These are phyloP conservation scores for Mortierella claussenii DNA, from an alignment of 192 early-diverging fungal genomes.

Conservation along the genomic window DNA sequence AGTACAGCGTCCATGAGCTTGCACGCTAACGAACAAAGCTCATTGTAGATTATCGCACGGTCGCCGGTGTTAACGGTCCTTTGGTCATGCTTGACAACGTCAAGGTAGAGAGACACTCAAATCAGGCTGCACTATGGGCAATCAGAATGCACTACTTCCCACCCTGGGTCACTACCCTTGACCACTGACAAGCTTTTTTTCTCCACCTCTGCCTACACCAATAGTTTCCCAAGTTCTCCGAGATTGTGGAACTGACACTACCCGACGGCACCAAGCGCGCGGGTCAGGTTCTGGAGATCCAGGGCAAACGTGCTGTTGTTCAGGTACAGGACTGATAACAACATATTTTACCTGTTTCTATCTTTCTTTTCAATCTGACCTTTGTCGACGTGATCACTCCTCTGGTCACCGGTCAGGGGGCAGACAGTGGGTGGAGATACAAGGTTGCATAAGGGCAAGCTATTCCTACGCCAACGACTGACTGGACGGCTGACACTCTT, in stretches of 20 bases:
- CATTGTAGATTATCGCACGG: conserved; percentile 99
- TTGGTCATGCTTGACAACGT: conserved; percentile 99
- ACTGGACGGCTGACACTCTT: conserved; percentile 19
- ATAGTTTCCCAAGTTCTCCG: conserved; percentile 95
- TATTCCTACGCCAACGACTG: conserved; percentile 12
- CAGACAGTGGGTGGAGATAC: background rate
- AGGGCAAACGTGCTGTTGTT: conserved; percentile 95
- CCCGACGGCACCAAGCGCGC: conserved; percentile 95
- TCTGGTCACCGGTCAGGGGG: conserved; percentile 24
- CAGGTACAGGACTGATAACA: conserved; percentile 66
- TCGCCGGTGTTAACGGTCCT: conserved; percentile 97
- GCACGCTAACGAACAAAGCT: too few relatives aligned
- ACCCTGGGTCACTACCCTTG: background rate
- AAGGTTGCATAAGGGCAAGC: conserved; percentile 9
- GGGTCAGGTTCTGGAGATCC: conserved; percentile 97
- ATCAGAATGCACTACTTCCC: background rate
- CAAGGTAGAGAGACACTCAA: conserved; percentile 82
- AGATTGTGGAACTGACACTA: conserved; percentile 96
- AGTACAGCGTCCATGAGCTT: too few relatives aligned
- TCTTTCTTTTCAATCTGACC: background rate
- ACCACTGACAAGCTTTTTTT: background rate
- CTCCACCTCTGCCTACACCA: background rate
- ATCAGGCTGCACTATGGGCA: too few relatives aligned
- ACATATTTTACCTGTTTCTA: background rate
- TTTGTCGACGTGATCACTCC: conserved; percentile 44